phyloP scores from a whole-genome alignment of 495 filamentous ascomycete species.

The Penicillium canescens region DNA sequence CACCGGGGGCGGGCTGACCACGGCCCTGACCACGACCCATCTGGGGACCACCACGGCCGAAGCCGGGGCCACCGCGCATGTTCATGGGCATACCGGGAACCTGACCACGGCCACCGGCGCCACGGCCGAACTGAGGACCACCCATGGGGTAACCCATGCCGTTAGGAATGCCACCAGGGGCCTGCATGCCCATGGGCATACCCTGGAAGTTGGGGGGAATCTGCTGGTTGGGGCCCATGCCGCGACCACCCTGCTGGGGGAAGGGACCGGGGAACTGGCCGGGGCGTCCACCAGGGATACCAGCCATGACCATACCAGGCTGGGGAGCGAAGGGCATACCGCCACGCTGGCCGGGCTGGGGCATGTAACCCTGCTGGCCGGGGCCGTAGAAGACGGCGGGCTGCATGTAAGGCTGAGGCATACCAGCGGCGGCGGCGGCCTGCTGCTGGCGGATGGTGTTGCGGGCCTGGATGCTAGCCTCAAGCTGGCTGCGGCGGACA shows the following conservation, averaged over 20 bases:
- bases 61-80: slow-evolving; percentile 71
- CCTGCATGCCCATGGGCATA: slow-evolving; percentile 76
- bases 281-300: slow-evolving; percentile 77
- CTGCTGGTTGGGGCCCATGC: slow-evolving; percentile 73
- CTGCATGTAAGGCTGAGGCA: slow-evolving; percentile 85
- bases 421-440: slow-evolving; percentile 86
- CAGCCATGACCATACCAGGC: slow-evolving; percentile 77
- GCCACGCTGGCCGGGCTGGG: slow-evolving; percentile 63
- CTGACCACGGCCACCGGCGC: slow-evolving; percentile 72
- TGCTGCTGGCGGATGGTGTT: slow-evolving; percentile 99
- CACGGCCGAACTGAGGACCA: slow-evolving; percentile 56
- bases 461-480: slow-evolving; percentile 98
- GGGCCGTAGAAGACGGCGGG: slow-evolving; percentile 85
- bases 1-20: slow-evolving; percentile 38
- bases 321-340: slow-evolving; percentile 86
- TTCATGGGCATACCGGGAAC: slow-evolving; percentile 73
- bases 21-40: slow-evolving; percentile 51
- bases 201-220: slow-evolving; percentile 80
- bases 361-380: slow-evolving; percentile 82
- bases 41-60: slow-evolving; percentile 53
- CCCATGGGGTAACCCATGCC: slow-evolving; percentile 59
- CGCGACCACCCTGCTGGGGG: slow-evolving; percentile 82
- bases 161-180: slow-evolving; percentile 53
- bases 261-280: slow-evolving; percentile 80
- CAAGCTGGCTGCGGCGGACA: slow-evolving; percentile 96